Conservation (phyloP, 2,329 filamentous ascomycete species). For the Alternaria sp. region DNA sequence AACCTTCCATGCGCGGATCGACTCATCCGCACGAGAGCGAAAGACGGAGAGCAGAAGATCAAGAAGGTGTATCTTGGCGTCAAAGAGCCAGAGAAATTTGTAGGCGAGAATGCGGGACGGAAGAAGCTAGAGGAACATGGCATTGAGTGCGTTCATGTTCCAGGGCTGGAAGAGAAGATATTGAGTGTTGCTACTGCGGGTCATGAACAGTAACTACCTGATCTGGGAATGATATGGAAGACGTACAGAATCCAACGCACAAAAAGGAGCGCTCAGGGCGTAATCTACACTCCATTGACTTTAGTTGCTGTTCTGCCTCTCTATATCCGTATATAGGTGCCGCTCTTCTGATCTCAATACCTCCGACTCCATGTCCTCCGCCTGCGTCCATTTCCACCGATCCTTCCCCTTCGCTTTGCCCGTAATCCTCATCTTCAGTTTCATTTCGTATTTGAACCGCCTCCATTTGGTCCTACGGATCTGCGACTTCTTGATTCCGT, state of each 20-base stretch:
- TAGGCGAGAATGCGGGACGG: constrained; percentile 79
- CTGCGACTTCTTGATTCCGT: too few species aligned
- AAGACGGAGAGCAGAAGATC: constrained; percentile 64
- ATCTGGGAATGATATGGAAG: neutral
- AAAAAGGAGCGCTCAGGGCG: too few species aligned
- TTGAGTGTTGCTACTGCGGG: constrained; percentile 82
- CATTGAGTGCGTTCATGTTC: constrained; percentile 74
- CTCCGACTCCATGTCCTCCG: constrained; percentile 55
- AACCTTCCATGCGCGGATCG: constrained; percentile 80
- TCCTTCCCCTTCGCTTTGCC: constrained; percentile 8
- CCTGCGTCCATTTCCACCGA: neutral
- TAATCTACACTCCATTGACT: too few species aligned
- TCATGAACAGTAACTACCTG: constrained; percentile 58
- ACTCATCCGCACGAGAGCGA: constrained; percentile 63
- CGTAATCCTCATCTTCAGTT: constrained; percentile 13
- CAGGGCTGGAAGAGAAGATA: constrained; percentile 81
- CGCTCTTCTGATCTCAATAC: constrained; percentile 81
- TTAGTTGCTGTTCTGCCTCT: neutral
- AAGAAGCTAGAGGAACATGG: constrained; percentile 73
- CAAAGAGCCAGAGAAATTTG: constrained; percentile 88
- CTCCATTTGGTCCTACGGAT: constrained; percentile 21
- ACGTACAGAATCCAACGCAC: neutral
- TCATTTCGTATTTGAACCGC: constrained; percentile 20
- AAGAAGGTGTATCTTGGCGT: constrained; percentile 86
- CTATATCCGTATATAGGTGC: constrained; percentile 74